A percentile compares a stretch with the other conserved stretches of the same genome.
Evolutionary conservation across 495 filamentous ascomycete genomes (phyloP).

Genomic region (Podospora didyma): DNA sequence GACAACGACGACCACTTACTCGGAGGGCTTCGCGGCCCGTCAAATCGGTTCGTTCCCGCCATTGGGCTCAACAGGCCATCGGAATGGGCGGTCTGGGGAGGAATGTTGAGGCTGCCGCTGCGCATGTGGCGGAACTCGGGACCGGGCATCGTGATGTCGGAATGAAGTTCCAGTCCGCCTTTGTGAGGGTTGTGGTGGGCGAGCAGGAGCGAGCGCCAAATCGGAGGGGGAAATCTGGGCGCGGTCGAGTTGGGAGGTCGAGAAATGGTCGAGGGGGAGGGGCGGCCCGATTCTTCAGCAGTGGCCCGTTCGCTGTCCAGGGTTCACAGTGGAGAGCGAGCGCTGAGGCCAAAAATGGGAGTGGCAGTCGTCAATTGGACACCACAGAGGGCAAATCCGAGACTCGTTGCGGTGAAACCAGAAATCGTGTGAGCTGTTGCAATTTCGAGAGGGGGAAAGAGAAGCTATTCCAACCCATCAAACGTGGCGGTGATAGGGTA

Average conservation of each 20-base stretch:
- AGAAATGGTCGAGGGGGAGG: constrained; percentile 7
- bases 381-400: not conserved
- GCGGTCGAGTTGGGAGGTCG: not conserved
- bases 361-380: constrained; percentile 13
- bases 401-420: not conserved
- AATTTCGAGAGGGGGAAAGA: not conserved
- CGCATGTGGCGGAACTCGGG: constrained; percentile 52
- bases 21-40: constrained; percentile 75
- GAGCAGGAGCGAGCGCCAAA: constrained; percentile 4
- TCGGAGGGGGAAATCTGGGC: constrained; percentile 8
- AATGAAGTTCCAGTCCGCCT: constrained; percentile 22
- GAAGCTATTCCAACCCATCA: constrained; percentile 11
- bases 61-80: constrained; percentile 35
- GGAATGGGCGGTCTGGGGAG: constrained; percentile 27
- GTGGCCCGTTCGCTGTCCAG: not conserved
- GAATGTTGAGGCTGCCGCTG: constrained; percentile 51
- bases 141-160: constrained; percentile 30
- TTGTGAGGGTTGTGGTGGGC: constrained; percentile 1
- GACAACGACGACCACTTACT: constrained; percentile 48
- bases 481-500: constrained; percentile 6
- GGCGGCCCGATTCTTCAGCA: constrained; percentile 15
- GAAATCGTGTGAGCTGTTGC: not conserved
- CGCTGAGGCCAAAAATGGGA: not conserved
- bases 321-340: constrained; percentile 2
- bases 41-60: constrained; percentile 51